Percentiles rank a stretch among this genome's conserved stretches.
These are phyloP conservation scores for Candida pseudoglaebosa DNA, from an alignment of 805 yeast genomes.

Conservation along the genomic window DNA sequence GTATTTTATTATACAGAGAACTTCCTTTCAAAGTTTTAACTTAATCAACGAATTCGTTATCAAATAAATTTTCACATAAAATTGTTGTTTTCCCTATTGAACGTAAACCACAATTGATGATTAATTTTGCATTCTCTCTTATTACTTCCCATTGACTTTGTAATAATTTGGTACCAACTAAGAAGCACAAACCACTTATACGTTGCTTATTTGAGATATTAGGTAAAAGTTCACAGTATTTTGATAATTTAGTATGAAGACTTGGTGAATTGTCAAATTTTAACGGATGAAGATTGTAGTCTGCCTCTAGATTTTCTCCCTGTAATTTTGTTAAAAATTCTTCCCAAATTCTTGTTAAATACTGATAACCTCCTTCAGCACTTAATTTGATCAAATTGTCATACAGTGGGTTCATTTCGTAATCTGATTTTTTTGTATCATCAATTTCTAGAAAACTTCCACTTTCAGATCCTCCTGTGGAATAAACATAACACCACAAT, in stretches of 20 bases:
- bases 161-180: conserved; percentile 33
- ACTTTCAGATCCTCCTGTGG: conserved; percentile 31
- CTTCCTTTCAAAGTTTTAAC: too few species aligned
- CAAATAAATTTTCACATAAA: conserved; percentile 33
- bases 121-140: conserved; percentile 39
- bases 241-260: conserved; percentile 27
- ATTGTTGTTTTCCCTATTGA: conserved; percentile 35
- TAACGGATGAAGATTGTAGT: conserved; percentile 20
- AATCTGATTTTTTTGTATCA: conserved; percentile 10
- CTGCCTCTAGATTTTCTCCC: conserved; percentile 19
- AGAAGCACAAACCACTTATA: conserved; percentile 39
- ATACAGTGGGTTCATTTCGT: conserved; percentile 12
- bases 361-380: conserved; percentile 36
- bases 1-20: too few species aligned
- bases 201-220: conserved; percentile 32
- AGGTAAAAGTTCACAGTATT: conserved; percentile 32
- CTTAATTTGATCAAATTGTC: conserved; percentile 23
- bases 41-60: conserved; percentile 13
- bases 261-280: conserved; percentile 10
- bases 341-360: conserved; percentile 29
- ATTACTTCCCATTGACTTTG: conserved; percentile 41
- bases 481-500: conserved; percentile 37
- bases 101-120: conserved; percentile 39
- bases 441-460: conserved; percentile 14
- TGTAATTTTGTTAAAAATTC: conserved; percentile 29